Evolutionary conservation across 2,329 filamentous ascomycete genomes (phyloP), one percentile per base, ranked within the genome.

Genomic region (Fusarium anthophilum): DNA sequence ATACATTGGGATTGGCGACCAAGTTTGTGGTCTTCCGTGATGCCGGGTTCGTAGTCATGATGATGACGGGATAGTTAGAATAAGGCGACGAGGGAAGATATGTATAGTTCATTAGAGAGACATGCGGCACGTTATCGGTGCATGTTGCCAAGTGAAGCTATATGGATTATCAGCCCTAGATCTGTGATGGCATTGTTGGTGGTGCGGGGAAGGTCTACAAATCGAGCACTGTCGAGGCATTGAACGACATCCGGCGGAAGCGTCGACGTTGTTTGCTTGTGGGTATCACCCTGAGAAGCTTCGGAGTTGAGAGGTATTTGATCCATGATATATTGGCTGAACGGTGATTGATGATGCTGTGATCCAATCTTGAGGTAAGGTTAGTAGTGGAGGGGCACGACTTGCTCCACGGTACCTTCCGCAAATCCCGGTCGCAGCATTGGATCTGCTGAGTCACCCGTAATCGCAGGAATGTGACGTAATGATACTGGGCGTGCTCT

Each of bases 31-130:
- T 94, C 84, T 96, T 96, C 77, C 91, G 92, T 41, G 92, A 94
- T 64, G 91, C 89, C 2, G 92, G 91, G 77, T 94, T 94, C 51
- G 93, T 97, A 63, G 96, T 98, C 93, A 96, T 95, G 87, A 98
- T 93, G 80, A 98, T 97, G 73, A 95, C 93, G n/a, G 94, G 92
- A n/a, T 86, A 84, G 58, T 88, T 80, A 44, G 90, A 88, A 82
- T 91, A 92, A 44, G 91, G 91, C 22, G 93, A 94, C 11, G 88
- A 91, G 44, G 95, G 93, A 28, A 99, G 92, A 84, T 98, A 98
- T 80, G 96, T 98, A 86, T 98, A 98, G 87, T 97, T 98, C 96
- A 99, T 99, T 74, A 99, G 91, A 43, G 95, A 97, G 75, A 98
- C 94, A 82, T 98, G 94, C 15, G 96, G 96, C 73, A 91, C 87